Evolutionary conservation across 2,329 filamentous ascomycete genomes (phyloP), one percentile per base, ranked within the genome.

Genomic region (Fusarium lyarnte): DNA sequence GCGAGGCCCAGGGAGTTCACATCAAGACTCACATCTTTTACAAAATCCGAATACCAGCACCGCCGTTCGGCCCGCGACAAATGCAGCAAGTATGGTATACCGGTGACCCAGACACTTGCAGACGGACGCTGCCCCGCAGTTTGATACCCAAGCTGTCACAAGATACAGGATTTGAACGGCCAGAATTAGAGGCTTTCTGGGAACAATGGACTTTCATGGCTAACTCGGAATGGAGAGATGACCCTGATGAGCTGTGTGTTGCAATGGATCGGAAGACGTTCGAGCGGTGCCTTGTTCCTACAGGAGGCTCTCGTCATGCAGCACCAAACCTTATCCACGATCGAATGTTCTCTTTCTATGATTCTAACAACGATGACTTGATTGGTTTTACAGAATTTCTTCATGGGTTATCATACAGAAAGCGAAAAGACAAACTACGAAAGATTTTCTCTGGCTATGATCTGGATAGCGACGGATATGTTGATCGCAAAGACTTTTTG

Each of bases 151-250:
- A 90, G 66, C 86, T 95, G 60, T 89, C 90, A 35, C 87, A 87
- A 60, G 91, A 93, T 69, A 94, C 93, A 1, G 90, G 90, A 23
- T 93, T 97, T 81, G 94, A 98, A 78, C 89, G 92, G 33, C 92
- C 94, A 4, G 94, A 97, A 80, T 85, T 99, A 10, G 95, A 98
- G 82, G 95, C 95, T 11, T 89, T 97, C 45, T 98, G 95, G 92
- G 95, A 98, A 78, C 95, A 98, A 79, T 99, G 97, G 88, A 95
- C 93, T 9, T 98, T 95, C 80, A 91, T 98, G 82, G 95, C 95
- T 45, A 95, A 93, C 74, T 92, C 91, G 10, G 91, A 95, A 79
- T 97, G 93, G 92, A 85, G 90, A 38, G 89, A 92, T 23, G 95
- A 98, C 78, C 93, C 94, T 0, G 91, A 93, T 75, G 88, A 91